Conservation (phyloP, 768 basidiomycete genomes). For the Strobilomyces dryophilus region DNA sequence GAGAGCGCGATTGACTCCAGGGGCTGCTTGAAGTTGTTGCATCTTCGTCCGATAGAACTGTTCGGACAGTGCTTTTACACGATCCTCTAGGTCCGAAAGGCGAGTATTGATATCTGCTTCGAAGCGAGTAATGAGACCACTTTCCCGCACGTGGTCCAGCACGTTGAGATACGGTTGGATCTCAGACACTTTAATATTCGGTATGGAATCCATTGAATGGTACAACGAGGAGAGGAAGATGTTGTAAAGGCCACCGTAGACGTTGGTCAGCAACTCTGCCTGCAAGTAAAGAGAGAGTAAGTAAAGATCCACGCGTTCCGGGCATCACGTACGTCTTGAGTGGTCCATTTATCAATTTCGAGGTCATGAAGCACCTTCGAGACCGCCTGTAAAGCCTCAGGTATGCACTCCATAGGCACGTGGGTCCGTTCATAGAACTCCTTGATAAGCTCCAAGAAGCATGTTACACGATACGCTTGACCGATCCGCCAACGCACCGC, state of each 20-base stretch:
- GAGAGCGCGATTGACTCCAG: slow-evolving; percentile 77
- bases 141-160: slow-evolving; percentile 67
- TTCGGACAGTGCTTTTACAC: slow-evolving; percentile 53
- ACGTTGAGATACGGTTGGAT: slow-evolving; percentile 61
- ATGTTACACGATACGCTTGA: slow-evolving; percentile 69
- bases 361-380: slow-evolving; percentile 66
- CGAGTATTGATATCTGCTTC: slow-evolving; percentile 70
- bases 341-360: slow-evolving; percentile 73
- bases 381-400: slow-evolving; percentile 79
- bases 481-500: slow-evolving; percentile 88
- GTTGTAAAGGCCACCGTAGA: slow-evolving; percentile 76
- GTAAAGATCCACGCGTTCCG: neutral
- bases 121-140: slow-evolving; percentile 66
- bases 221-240: slow-evolving; percentile 83
- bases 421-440: slow-evolving; percentile 85
- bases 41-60: slow-evolving; percentile 62
- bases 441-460: slow-evolving; percentile 82
- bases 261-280: slow-evolving; percentile 64
- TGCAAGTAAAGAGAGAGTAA: slow-evolving; percentile 25
- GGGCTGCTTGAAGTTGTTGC: slow-evolving; percentile 58
- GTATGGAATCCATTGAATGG: slow-evolving; percentile 74
- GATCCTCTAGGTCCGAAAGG: slow-evolving; percentile 62
- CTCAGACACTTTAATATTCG: slow-evolving; percentile 68
- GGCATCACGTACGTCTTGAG: slow-evolving; percentile 64
- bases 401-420: slow-evolving; percentile 92